Conservation (phyloP, 2,329 filamentous ascomycete species). For the Mollisia scopiformis region DNA sequence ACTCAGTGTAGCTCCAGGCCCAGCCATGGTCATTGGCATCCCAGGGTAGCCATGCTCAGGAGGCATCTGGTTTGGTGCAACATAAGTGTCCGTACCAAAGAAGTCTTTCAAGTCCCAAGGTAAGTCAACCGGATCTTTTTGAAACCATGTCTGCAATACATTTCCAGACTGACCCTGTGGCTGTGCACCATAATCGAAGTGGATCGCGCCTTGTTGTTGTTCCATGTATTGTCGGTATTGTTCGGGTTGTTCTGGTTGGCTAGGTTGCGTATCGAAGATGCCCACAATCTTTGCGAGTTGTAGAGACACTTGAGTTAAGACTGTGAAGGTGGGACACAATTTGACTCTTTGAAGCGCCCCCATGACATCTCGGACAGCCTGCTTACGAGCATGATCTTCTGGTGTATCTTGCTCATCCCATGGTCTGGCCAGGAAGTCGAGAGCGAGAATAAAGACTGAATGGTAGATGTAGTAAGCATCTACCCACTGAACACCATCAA, state of each 20-base stretch:
- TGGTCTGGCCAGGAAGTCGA: conserved; percentile 36
- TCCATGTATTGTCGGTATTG: conserved; percentile 27
- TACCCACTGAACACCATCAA: conserved; percentile 34
- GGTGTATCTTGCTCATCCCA: conserved; percentile 31
- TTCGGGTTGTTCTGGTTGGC: conserved; percentile 19
- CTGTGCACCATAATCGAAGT: conserved; percentile 19
- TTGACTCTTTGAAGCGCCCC: conserved; percentile 28
- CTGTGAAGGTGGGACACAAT: conserved; percentile 33
- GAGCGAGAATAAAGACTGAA: conserved; percentile 32
- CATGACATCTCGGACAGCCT: conserved; percentile 33
- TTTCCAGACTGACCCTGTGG: neutral
- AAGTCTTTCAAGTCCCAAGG: conserved; percentile 32
- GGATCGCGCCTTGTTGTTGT: conserved; percentile 25
- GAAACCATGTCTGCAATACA: conserved; percentile 30
- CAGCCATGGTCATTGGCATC: conserved; percentile 10
- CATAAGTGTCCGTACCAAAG: conserved; percentile 29
- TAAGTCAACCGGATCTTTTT: conserved; percentile 28
- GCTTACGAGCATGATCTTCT: conserved; percentile 31
- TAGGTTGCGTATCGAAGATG: conserved; percentile 29
- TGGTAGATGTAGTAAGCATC: conserved; percentile 37
- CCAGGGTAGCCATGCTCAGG: neutral
- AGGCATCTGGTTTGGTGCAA: conserved; percentile 5
- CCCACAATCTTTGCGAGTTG: conserved; percentile 37
- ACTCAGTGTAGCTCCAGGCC: conserved; percentile 2
- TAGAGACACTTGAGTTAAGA: conserved; percentile 33